Base-by-base conservation (phyloP, 345 rosid genomes). In the Syzygium oleosum region DNA sequence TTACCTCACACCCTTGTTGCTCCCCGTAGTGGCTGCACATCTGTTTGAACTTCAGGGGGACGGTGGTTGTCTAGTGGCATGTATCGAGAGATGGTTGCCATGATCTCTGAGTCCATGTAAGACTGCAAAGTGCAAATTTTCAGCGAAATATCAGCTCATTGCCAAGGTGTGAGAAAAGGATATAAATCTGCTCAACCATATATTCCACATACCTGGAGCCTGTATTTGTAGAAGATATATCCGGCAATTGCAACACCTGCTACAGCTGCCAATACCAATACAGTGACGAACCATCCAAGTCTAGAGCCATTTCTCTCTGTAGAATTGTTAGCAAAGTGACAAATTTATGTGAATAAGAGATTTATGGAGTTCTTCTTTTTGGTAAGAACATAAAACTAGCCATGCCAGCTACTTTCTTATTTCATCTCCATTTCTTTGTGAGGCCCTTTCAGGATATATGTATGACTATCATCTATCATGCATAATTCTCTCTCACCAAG, bases 81-180 rank as follows among this genome's bases (percentile, higher is more conserved):
- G 92, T 97, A 97, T 86, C 95, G 99, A 59, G 98, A 96, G 99
- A 97, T 96, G 85, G 96, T 97, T 43, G 97, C 92, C 99, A 96
- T 95, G 88, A 97, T 97, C 95, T 97, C 99, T 0, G 99, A 91
- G 88, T 97, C 99, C 99, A 97, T 97, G 93, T 96, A 97, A 79
- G 99, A 95, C 99, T 97, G 93, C 85, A 85, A 85, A 55, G 5
- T 15, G 25, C 29, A 84, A 9, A 56, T 46, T 19, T 53, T 43
- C 7, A 59, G 34, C 73, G 22, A 53, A 73, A 9, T 13, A 27
- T 54, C 10, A 12, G 63, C 8, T 52, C 56, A 23, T 52, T 2
- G 29, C 6, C 34, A 46, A 23, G 38, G 52, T 79, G 27, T 43
- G 52, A 85, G 84, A 43, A 27, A 51, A 56, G 56, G 31, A 65